Base-by-base conservation (phyloP, 352 stramenopile species). In the Phytophthora colocasiae region DNA sequence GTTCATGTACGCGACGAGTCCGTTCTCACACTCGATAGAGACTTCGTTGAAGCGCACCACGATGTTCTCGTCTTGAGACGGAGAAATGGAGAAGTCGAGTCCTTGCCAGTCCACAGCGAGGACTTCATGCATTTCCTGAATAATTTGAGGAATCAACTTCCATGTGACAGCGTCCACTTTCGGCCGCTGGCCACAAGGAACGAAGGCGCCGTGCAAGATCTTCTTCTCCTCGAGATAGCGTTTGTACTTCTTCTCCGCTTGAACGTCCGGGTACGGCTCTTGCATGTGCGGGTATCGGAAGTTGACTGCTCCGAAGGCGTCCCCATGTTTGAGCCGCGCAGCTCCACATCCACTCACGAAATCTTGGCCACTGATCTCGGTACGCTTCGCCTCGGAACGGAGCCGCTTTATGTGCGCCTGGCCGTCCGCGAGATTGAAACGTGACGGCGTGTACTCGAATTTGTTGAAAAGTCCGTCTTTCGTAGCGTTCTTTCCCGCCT, bases 1-100 rank as follows among this genome's bases (percentile, higher is more conserved):
- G 57, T 93, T 93, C 85, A 95, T 95, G 68, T 93, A 95, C 22
- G 87, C 83, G 27, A 89, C 76, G 24, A 95, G 69, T 3, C 78
- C 83, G 29, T 63, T 77, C 47, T 92, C 85, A 46, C 74, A 79
- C 54, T 90, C 78, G 31, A 87, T 52, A 11, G 76, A 73, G 9
- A 67, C 50, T 27, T 81, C 72, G 27, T 58, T 63, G 40, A 90
- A 90, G 47, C 83, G 69, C 54, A 92, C 82, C 36, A 80, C 78
- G 34, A 95, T 59, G 49, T 80, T 85, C 26, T 90, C 85, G 57
- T 91, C 83, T 12, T 79, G 78, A 19, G 85, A 87, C 22, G 77
- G 63, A 6, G 70, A 60, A 26, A 93, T 75, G 17, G 73, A 74
- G 46, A 93, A 81, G 10, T 79, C 65, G 45, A 81, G 59, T 8